Base-by-base conservation (phyloP, 805 yeast species). In the Kazachstania taianensis region DNA sequence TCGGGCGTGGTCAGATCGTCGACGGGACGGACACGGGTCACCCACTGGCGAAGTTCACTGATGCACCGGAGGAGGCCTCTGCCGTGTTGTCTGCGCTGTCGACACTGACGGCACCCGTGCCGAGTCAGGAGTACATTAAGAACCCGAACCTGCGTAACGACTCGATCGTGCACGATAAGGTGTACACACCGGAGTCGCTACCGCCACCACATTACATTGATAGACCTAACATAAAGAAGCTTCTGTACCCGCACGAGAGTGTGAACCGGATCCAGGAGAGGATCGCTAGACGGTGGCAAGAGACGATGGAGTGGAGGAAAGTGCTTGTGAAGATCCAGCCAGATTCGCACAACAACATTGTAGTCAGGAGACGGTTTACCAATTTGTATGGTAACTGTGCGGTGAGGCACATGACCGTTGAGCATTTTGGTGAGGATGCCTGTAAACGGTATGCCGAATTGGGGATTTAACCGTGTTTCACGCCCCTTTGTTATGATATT, bases 311-410 rank as follows among this genome's bases (percentile, higher is more conserved):
- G 12, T 87, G 97, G 97, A 63, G 96, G 27, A 87, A 87, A 57
- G 94, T 89, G 1, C 59, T 89, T 16, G 94, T 86, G 2, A 72
- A 73, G 33, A 62, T 87, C 43, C 72, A 75, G 43, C 95, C 96
- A 0, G 97, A 87, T 55, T 94, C 97, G 0, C 97, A 87, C 53
- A 87, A 87, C 52, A 87, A 86, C 50, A 85, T 89, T 26, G 67
- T 82, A 17, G 96, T 87, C 1, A 66, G 97, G 42, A 67, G 97
- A 46, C 62, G 81, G 40, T 89, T 82, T 64, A 39, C 41, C 4
- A 89, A 89, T 59, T 92, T 96, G 0, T 87, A 80, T 59, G 98
- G 98, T 2, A 85, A 96, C 92, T 84, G 82, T 1, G 94, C 85
- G 0, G 67, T 89, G n/a, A 80, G 78, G 30, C 95, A 89, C 56